Evolutionary conservation across 352 stramenopile genomes (phyloP).

Genomic region (Lagenidium giganteum): DNA sequence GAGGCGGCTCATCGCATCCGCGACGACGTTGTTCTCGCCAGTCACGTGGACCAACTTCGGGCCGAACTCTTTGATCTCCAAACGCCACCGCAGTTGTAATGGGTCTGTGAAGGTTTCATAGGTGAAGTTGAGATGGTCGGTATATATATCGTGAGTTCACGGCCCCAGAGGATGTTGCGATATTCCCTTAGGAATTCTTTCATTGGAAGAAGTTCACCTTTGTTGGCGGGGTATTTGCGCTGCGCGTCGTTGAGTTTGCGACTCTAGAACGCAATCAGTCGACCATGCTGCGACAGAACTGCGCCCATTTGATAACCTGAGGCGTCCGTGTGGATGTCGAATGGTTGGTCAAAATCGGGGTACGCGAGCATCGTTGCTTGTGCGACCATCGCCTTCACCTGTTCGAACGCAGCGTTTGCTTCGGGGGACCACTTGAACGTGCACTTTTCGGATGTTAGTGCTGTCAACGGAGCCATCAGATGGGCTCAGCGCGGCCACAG

Average conservation of each 20-base stretch:
- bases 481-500: constrained; percentile 25
- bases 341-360: constrained; percentile 19
- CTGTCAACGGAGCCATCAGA: constrained; percentile 20
- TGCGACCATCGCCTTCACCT: background rate
- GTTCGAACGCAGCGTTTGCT: constrained; percentile 8
- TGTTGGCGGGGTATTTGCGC: constrained; percentile 28
- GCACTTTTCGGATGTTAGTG: constrained; percentile 18
- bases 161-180: constrained; percentile 5
- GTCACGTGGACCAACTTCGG: background rate
- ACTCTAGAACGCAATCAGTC: constrained; percentile 16
- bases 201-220: constrained; percentile 32
- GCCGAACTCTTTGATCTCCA: constrained; percentile 7
- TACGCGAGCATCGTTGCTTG: constrained; percentile 14
- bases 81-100: too few relatives aligned
- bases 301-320: constrained; percentile 25
- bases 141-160: constrained; percentile 17
- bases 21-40: constrained; percentile 1
- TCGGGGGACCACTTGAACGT: constrained; percentile 18
- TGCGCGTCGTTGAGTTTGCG: constrained; percentile 14
- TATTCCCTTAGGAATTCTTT: constrained; percentile 25
- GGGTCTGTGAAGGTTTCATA: too few relatives aligned
- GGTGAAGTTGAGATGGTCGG: too few relatives aligned
- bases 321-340: constrained; percentile 25
- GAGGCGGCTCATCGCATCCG: constrained; percentile 2
- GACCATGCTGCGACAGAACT: constrained; percentile 21